Evolutionary conservation across 2,329 filamentous ascomycete genomes (phyloP), one percentile per base, ranked within the genome.

Genomic region (Rutstroemia sp.): DNA sequence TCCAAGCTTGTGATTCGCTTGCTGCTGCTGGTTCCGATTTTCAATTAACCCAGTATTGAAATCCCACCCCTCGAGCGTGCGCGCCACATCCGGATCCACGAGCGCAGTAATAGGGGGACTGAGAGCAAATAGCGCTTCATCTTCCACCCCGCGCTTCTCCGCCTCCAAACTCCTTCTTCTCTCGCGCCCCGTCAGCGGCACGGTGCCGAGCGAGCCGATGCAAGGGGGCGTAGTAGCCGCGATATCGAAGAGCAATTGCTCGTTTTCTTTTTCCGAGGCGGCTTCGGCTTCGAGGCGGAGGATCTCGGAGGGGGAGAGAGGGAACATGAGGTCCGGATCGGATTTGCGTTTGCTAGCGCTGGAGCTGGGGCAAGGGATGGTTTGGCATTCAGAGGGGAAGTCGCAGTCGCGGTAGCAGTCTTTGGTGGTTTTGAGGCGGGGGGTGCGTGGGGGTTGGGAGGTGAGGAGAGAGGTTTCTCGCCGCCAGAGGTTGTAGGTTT

Each of bases 391-490:
- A 5, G 54, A 56, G 2, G 54, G 54, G 4, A 51, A 56, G 21
- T 56, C 54, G 23, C 54, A 56, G 39, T 56, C 54, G 25, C 39
- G 48, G 9, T 46, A 51, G 38, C 54, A 56, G 16, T 55, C 52
- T 27, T 55, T 55, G 8, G 36, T 36, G 23, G 34, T 44, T 44
- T 55, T 55, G 1, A 55, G 16, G 10, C 36, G 25, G 1, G 52
- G 25, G n/a, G 42, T 23, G 46, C 21, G 42, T 5, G 23, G 46
- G 21, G 36, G 38, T 17, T 36, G 23, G 38, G 46, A 30, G 50
- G 50, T 55, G 30, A 21, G 52, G 36, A 48, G n/a, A 1, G 52
- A 50, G 12, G 7, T 44, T 2, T 58, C 50, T 5, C 44, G 51
- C 5, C 51, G 48, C 57, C 54, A 50, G 10, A 19, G 17, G 39